phyloP scores from a whole-genome alignment of 805 yeast genomes.

The Lipomyces japonicus region DNA sequence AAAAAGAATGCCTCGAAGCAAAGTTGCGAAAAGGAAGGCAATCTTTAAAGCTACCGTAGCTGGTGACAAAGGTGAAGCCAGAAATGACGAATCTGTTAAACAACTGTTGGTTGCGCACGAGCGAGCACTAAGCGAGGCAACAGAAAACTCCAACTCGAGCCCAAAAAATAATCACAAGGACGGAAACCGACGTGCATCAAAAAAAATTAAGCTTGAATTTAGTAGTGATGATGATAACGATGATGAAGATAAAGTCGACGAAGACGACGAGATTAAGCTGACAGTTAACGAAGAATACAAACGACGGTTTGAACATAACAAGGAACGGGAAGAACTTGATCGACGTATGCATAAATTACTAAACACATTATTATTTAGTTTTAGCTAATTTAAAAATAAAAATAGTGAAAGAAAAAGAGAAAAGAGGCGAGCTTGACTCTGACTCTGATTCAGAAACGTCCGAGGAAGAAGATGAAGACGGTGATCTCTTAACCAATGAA shows the following conservation, averaged over 20 bases:
- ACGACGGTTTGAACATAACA: constrained; percentile 34
- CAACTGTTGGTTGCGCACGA: not conserved
- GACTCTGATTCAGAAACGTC: constrained; percentile 38
- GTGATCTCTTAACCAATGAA: constrained; percentile 80
- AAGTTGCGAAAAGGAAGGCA: not conserved
- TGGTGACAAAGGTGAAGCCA: not conserved
- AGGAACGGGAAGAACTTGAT: constrained; percentile 35
- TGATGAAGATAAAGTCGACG: constrained; percentile 27
- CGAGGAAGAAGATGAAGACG: constrained; percentile 89
- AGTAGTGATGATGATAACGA: constrained; percentile 7
- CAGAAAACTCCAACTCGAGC: not conserved
- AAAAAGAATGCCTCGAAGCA: not conserved
- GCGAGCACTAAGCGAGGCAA: not conserved
- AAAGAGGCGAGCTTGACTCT: constrained; percentile 34
- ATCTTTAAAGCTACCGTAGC: not conserved
- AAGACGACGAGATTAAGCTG: constrained; percentile 21
- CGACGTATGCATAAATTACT: constrained; percentile 22
- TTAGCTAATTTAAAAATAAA: not conserved
- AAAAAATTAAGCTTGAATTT: not conserved
- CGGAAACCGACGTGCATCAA: not conserved
- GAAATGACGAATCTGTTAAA: not conserved
- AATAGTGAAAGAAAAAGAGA: constrained; percentile 31
- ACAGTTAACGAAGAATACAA: constrained; percentile 33
- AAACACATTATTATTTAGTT: not conserved
- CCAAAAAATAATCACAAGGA: not conserved